Percentiles rank a stretch among this genome's conserved stretches.
Conservation (phyloP, 805 yeast species). For the Candida sphagnicola region DNA sequence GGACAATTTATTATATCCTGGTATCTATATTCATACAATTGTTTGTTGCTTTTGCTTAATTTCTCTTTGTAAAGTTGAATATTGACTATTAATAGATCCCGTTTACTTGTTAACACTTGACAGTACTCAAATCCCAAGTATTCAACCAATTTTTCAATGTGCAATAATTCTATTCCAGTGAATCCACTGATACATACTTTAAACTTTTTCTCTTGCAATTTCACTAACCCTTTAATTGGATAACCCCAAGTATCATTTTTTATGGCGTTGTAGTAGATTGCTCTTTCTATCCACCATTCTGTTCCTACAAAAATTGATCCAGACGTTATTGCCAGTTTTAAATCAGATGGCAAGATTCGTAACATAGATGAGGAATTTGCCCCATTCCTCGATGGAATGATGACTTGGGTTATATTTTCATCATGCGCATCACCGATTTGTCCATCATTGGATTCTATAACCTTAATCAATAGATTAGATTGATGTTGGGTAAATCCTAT, state of each 20-base stretch:
- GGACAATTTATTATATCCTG: conserved; percentile 33
- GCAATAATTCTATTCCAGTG: conserved; percentile 71
- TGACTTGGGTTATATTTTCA: conserved; percentile 26
- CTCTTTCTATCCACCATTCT: conserved; percentile 79
- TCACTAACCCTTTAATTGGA: conserved; percentile 40
- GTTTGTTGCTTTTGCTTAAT: conserved; percentile 36
- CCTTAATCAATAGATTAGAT: conserved; percentile 30
- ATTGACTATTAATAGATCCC: conserved; percentile 58
- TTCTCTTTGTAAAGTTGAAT: conserved; percentile 41
- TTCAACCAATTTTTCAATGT: conserved; percentile 58
- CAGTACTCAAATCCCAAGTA: conserved; percentile 49
- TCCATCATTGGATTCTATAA: conserved; percentile 48
- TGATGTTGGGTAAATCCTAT: conserved; percentile 40
- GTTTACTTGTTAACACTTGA: conserved; percentile 43
- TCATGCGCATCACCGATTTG: conserved; percentile 15
- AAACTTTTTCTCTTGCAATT: conserved; percentile 16
- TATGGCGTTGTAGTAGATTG: conserved; percentile 52
- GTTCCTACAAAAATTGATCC: conserved; percentile 44
- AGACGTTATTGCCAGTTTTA: conserved; percentile 19
- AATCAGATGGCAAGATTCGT: conserved; percentile 19
- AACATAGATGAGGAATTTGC: conserved; percentile 20
- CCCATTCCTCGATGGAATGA: conserved; percentile 29
- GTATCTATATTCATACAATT: conserved; percentile 33
- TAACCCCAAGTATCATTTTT: conserved; percentile 60
- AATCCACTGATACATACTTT: conserved; percentile 65